Evolutionary conservation across 78 protist species (phyloP).

Genomic region (Chrysochromulina tobinii): DNA sequence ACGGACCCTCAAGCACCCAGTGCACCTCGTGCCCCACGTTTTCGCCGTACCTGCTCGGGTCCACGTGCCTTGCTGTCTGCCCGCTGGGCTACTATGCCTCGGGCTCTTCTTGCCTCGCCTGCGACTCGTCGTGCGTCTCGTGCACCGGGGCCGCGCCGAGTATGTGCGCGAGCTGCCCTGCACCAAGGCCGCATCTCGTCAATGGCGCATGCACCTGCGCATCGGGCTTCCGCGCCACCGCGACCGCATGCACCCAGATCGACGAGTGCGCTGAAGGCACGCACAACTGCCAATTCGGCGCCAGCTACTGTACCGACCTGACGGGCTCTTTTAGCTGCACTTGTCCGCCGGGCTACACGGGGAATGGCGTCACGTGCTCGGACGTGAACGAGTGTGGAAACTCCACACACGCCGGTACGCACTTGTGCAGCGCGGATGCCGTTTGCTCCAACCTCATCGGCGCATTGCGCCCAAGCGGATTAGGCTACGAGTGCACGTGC

Average conservation of each 20-base stretch:
- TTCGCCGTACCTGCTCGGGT: background rate
- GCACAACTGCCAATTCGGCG: background rate
- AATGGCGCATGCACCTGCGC: background rate
- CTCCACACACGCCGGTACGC: background rate
- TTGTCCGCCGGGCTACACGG: background rate
- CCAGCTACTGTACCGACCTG: background rate
- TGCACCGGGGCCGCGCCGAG: background rate
- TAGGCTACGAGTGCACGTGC: background rate
- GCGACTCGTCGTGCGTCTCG: background rate
- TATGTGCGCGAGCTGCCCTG: background rate
- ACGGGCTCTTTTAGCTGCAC: background rate
- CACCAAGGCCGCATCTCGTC: background rate
- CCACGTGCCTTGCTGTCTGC: background rate
- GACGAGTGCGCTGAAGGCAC: conserved; percentile 3
- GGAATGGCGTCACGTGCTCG: conserved; percentile 2
- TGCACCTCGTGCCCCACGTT: background rate
- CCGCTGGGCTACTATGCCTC: background rate
- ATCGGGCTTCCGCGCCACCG: background rate
- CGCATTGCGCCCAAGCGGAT: background rate
- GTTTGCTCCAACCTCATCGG: background rate
- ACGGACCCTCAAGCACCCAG: background rate
- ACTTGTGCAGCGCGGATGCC: background rate
- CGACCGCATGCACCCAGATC: background rate
- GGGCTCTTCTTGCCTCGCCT: background rate
- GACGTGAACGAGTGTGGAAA: background rate